These are phyloP conservation scores for Vitis hybrid DNA, from an alignment of 177 flowering plant species.

Conservation along the genomic window DNA sequence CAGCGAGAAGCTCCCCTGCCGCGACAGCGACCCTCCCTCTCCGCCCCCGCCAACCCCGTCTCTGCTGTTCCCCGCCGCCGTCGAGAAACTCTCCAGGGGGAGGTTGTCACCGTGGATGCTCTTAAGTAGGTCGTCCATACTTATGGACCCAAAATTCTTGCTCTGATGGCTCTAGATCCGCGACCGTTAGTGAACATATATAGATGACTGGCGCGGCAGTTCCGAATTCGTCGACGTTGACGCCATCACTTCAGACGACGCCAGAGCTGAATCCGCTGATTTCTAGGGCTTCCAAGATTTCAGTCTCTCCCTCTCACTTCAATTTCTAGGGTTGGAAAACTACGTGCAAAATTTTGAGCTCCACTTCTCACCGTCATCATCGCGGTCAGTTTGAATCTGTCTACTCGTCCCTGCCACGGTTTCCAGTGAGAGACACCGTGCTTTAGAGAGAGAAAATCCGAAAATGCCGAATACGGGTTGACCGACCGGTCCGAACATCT, in stretches of 20 bases:
- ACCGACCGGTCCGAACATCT: no score
- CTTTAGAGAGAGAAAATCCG: no score
- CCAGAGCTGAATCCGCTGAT: slow-evolving; percentile 25
- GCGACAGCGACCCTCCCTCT: slow-evolving; percentile 6
- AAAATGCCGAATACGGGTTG: no score
- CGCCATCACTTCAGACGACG: slow-evolving; percentile 44
- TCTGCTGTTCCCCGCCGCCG: slow-evolving; percentile 1
- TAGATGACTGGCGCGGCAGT: slow-evolving; percentile 32
- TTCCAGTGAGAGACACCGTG: no score
- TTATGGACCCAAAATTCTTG: slow-evolving; percentile 22
- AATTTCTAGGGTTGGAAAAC: no score
- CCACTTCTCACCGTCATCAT: no score
- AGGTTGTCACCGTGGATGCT: slow-evolving; percentile 32
- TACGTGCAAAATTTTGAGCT: no score
- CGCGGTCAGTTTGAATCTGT: no score
- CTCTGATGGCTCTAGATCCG: slow-evolving; percentile 20
- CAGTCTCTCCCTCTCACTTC: not conserved
- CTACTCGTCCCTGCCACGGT: no score
- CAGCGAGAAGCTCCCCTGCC: not conserved
- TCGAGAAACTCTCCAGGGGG: slow-evolving; percentile 1
- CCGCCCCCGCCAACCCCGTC: not conserved
- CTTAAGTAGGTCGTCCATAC: slow-evolving; percentile 48
- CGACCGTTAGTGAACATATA: slow-evolving; percentile 23
- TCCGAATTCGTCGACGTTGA: slow-evolving; percentile 39
- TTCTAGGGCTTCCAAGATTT: slow-evolving; percentile 3